A percentile compares a stretch with the other conserved stretches of the same genome.
Conservation (phyloP, 805 yeast genomes). For the Saccharomyces jurei region DNA sequence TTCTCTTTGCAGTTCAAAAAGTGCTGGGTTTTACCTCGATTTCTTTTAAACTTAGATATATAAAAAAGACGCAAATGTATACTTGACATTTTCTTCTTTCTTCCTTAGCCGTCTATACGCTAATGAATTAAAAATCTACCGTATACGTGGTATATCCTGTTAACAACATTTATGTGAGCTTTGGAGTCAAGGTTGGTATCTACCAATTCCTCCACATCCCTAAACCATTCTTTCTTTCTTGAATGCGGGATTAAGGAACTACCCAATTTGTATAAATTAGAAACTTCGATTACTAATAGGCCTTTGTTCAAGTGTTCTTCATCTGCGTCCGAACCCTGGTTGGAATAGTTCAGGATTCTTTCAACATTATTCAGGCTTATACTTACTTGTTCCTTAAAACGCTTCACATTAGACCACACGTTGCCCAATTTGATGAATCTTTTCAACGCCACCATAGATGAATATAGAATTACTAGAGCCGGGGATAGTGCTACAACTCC, state of each 20-base stretch:
- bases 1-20: background rate
- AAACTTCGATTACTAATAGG: constrained; percentile 55
- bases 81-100: background rate
- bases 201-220: constrained; percentile 56
- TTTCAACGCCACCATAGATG: constrained; percentile 31
- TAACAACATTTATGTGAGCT: constrained; percentile 40
- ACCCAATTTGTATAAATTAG: constrained; percentile 47
- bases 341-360: constrained; percentile 36
- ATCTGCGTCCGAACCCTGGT: constrained; percentile 12
- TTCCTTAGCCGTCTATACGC: background rate
- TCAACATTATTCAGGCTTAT: constrained; percentile 51
- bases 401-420: constrained; percentile 21
- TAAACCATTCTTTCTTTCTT: constrained; percentile 46
- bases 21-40: background rate
- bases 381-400: constrained; percentile 17
- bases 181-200: constrained; percentile 32
- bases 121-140: constrained; percentile 25
- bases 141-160: constrained; percentile 57
- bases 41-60: background rate
- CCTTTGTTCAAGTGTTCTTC: constrained; percentile 42
- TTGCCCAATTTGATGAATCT: constrained; percentile 20
- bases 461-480: constrained; percentile 50
- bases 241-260: constrained; percentile 41
- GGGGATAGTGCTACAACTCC: constrained; percentile 89
- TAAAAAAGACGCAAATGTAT: background rate